Evolutionary conservation across 192 early-diverging fungal species (phyloP).

Genomic region (Podila epicladia): DNA sequence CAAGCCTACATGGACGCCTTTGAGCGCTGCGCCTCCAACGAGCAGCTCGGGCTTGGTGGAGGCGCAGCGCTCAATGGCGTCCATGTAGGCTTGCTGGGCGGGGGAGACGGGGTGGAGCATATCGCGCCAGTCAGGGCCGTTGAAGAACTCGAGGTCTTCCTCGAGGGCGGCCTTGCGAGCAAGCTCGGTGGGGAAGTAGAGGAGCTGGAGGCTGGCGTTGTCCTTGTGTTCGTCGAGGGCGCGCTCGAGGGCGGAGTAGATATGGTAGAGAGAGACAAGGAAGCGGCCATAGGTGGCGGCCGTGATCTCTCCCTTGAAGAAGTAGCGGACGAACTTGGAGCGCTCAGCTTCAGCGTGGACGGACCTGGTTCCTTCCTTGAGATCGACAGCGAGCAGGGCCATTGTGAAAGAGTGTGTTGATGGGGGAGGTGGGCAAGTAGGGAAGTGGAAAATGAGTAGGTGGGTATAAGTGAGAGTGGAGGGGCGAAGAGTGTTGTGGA

Average conservation of each 20-base stretch:
- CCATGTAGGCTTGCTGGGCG: slow-evolving; percentile 60
- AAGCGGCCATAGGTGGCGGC: slow-evolving; percentile 58
- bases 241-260: slow-evolving; percentile 62
- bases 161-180: slow-evolving; percentile 50
- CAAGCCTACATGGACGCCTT: slow-evolving; percentile 59
- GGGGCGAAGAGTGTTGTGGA: neutral
- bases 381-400: slow-evolving; percentile 57
- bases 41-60: slow-evolving; percentile 56
- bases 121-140: slow-evolving; percentile 45
- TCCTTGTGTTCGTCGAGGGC: slow-evolving; percentile 57
- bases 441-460: neutral
- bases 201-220: slow-evolving; percentile 56
- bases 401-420: slow-evolving; percentile 4
- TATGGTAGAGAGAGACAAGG: slow-evolving; percentile 59
- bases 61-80: slow-evolving; percentile 54
- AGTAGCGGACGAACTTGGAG: slow-evolving; percentile 62
- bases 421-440: neutral
- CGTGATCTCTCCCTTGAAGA: slow-evolving; percentile 61
- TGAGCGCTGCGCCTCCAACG: slow-evolving; percentile 42
- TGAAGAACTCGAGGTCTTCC: slow-evolving; percentile 61
- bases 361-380: slow-evolving; percentile 64
- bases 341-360: slow-evolving; percentile 62
- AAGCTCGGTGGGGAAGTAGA: slow-evolving; percentile 65
- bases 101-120: slow-evolving; percentile 53
- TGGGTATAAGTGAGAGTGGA: neutral